These are phyloP conservation scores for Croton laevigatus DNA, from an alignment of 441 rosid species.

Conservation along the genomic window DNA sequence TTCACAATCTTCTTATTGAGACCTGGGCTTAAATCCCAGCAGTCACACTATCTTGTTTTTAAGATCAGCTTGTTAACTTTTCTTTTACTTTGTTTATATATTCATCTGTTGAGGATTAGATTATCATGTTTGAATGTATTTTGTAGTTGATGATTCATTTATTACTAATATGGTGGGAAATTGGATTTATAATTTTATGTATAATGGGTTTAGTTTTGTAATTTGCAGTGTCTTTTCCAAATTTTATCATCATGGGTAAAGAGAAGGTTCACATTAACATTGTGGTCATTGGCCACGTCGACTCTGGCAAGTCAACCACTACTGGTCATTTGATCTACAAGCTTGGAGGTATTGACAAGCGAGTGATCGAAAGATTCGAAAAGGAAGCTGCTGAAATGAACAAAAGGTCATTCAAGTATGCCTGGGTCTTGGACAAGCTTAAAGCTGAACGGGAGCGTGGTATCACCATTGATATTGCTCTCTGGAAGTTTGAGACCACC, in stretches of 20 bases:
- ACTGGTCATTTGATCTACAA: slow-evolving; percentile 49
- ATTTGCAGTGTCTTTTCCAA: slow-evolving; percentile 23
- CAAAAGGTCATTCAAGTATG: slow-evolving; percentile 51
- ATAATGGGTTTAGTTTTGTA: not conserved
- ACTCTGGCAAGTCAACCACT: slow-evolving; percentile 50
- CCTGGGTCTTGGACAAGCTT: slow-evolving; percentile 50
- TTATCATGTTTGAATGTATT: too few relatives aligned
- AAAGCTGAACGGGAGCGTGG: slow-evolving; percentile 56
- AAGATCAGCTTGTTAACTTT: too few relatives aligned
- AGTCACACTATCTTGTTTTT: too few relatives aligned
- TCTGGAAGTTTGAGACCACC: slow-evolving; percentile 52
- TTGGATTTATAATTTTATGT: too few relatives aligned
- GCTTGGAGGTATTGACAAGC: slow-evolving; percentile 62
- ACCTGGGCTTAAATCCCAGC: too few relatives aligned
- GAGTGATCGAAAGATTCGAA: slow-evolving; percentile 55
- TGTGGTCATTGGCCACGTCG: slow-evolving; percentile 49
- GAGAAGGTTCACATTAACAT: slow-evolving; percentile 52
- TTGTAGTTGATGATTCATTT: too few relatives aligned
- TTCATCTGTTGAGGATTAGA: too few relatives aligned
- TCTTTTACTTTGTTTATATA: too few relatives aligned
- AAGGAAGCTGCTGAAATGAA: slow-evolving; percentile 60
- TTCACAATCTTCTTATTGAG: too few relatives aligned
- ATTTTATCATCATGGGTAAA: slow-evolving; percentile 46
- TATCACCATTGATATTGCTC: slow-evolving; percentile 48
- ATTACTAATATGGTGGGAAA: too few relatives aligned